Base-by-base conservation (phyloP, 2,329 filamentous ascomycete genomes). In the Penicillium sp. region DNA sequence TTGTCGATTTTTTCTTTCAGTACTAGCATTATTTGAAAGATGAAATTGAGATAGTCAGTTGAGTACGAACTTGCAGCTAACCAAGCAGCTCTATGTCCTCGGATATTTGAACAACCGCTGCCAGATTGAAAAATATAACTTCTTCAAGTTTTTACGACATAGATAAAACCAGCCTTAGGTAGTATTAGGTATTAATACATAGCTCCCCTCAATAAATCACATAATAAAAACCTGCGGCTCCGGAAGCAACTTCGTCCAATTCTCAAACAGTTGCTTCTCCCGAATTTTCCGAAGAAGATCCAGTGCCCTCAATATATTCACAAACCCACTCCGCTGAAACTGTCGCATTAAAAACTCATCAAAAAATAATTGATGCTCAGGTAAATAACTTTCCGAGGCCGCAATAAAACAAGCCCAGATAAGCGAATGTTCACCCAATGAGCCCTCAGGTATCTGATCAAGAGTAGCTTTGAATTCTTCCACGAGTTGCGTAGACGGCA, bases 151-250 rank as follows among this genome's bases (percentile, higher is more conserved):
- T n/a, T n/a, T n/a, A n/a, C n/a, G n/a, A n/a, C 11, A 29, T 29
- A 29, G 26, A 29, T 29, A 6, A 5, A 29, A 11, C 26, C 26
- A 29, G 26, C 11, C 26, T 29, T 5, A 29, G 11, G 5, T 29
- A 29, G n/a, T n/a, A n/a, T n/a, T n/a, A n/a, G n/a, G n/a, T n/a
- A 19, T 11, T 21, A 5, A 39, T 39, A 24, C 37, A 40, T 1
- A 5, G 11, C 19, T 24, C 4, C 11, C 37, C 37, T 40, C 21
- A n/a, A 28, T 19, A 19, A 23, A 21, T 43, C 39, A 43, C 39
- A 43, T 43, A 28, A 43, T 43, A 16, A 43, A 43, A 11, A 43
- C 39, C 39, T 43, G 39, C 39, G 39, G 39, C 9, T 43, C 23
- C 1, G 39, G 39, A 21, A 43, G 18, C 23, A 43, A 28, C 14